Base-by-base conservation (phyloP, 495 filamentous ascomycete species). In the Evansstolkia leycettana region DNA sequence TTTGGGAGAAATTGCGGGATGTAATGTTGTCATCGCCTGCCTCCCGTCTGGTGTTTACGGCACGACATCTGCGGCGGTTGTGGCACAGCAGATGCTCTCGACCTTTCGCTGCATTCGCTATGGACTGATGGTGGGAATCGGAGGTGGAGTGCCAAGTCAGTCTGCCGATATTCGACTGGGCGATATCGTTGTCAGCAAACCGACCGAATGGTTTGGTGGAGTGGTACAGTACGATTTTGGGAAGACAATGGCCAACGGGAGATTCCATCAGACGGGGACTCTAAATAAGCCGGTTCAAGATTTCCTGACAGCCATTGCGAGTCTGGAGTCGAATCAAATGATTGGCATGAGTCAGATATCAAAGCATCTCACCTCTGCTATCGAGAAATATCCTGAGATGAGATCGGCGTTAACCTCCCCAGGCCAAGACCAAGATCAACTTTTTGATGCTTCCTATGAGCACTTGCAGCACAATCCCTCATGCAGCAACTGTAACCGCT, bases 211-310 rank as follows among this genome's bases (percentile, higher is more conserved):
- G 7, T 43, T 37, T 39, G 46, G 48, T 19, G 59, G 62, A 14
- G 62, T 67, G 1, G 46, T 69, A 6, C 56, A 65, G 37, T 67
- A 60, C 39, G 54, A 67, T 32, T 42, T 52, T 33, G 62, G 60
- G 9, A 65, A 61, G 35, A 37, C 38, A 10, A 20, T 46, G 9
- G 31, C 17, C 30, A 49, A 45, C 16, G 48, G 42, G 9, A n/a
- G 37, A 14, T 53, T 63, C 28, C 33, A 34, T 36, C 50, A 41
- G 10, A 65, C 47, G n/a, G 56, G 54, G 1, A 42, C 43, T 11
- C 31, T 61, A 8, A 54, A 58, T 37, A 42, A 48, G 33, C 53
- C 52, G 15, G 47, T 50, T 2, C 29, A 38, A 6, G 31, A 43
- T 20, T 32, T 58, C 13, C 40, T 54, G 17, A 55, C 29, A 17